Evolutionary conservation across 2,329 filamentous ascomycete genomes (phyloP), one percentile per base, ranked within the genome.

Genomic region (Erysiphe pulchra): DNA sequence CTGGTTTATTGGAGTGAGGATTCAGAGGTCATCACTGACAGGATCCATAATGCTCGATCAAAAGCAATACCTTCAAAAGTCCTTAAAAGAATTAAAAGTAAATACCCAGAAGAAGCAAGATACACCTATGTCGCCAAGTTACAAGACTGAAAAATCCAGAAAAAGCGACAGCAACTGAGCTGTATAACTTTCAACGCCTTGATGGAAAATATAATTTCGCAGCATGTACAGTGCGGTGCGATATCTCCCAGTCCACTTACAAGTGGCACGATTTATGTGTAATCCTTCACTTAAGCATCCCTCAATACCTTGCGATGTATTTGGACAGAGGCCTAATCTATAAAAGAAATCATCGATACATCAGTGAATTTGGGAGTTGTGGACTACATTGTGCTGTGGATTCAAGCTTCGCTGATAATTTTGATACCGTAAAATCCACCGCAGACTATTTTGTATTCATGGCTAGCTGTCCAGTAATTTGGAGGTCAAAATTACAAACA

Each of bases 401-500:
- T 28, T n/a, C 41, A n/a, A 43, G 41, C 6, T 43, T 43, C 11
- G 41, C 41, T 17, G 41, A 43, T 18, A 13, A 43, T n/a, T 12
- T n/a, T 33, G 41, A 43, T n/a, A 17, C 28, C 6, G 41, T 28
- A 17, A 43, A 43, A 17, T 43, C 28, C 8, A 43, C 41, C 9
- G 33, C 41, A 14, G 28, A 28, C 17, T 43, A 43, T 28, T 42
- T n/a, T n/a, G n/a, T n/a, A n/a, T 42, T 42, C n/a, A 11, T 42
- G 24, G 41, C 41, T 31, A 28, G 41, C n/a, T 31, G 41, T 32
- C 2, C 41, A 13, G 41, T 42, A 42, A 42, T 42, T n/a, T 42
- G 41, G 41, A 32, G n/a, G 16, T 42, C 41, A 42, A 42, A 42
- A n/a, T 17, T 42, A 30, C 41, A 42, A 18, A 31, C 41, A n/a